Conservation (phyloP, 164 flowering plant species). For the Sextonia rubra region DNA sequence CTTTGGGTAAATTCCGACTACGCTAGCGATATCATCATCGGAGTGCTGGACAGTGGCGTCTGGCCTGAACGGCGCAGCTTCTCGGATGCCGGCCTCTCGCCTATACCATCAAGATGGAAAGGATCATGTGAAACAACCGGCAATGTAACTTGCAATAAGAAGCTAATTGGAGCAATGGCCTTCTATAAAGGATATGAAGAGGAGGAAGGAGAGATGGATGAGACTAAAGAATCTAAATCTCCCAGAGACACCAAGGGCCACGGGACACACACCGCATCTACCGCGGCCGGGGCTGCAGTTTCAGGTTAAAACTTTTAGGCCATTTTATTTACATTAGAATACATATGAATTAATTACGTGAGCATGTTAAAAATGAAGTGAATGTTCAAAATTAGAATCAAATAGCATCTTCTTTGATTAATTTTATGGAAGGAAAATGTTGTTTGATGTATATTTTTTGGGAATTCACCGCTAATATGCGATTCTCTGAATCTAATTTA, state of each 20-base stretch:
- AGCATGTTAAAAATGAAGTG: too few species aligned
- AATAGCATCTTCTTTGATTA: too few species aligned
- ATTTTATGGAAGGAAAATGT: too few species aligned
- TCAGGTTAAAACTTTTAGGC: too few species aligned
- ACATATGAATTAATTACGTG: too few species aligned
- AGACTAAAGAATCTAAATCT: slow-evolving; percentile 47
- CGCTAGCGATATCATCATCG: slow-evolving; percentile 68
- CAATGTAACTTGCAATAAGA: slow-evolving; percentile 60
- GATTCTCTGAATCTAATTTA: too few species aligned
- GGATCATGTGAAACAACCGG: slow-evolving; percentile 45
- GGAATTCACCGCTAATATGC: too few species aligned
- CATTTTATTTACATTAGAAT: too few species aligned
- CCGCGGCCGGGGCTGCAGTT: slow-evolving; percentile 72
- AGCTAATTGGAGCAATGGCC: slow-evolving; percentile 71
- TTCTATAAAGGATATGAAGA: slow-evolving; percentile 56
- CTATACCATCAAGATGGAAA: slow-evolving; percentile 57
- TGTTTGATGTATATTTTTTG: too few species aligned
- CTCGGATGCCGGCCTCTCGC: slow-evolving; percentile 42
- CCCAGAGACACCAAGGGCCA: slow-evolving; percentile 90
- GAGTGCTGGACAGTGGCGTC: slow-evolving; percentile 80
- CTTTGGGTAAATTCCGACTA: slow-evolving; percentile 66
- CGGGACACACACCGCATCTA: slow-evolving; percentile 88
- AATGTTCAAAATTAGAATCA: too few species aligned
- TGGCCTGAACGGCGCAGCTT: slow-evolving; percentile 81
- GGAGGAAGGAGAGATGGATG: slow-evolving; percentile 22